These are phyloP conservation scores for Spergularia azorica DNA, from an alignment of 179 eudicot genomes.

Conservation along the genomic window DNA sequence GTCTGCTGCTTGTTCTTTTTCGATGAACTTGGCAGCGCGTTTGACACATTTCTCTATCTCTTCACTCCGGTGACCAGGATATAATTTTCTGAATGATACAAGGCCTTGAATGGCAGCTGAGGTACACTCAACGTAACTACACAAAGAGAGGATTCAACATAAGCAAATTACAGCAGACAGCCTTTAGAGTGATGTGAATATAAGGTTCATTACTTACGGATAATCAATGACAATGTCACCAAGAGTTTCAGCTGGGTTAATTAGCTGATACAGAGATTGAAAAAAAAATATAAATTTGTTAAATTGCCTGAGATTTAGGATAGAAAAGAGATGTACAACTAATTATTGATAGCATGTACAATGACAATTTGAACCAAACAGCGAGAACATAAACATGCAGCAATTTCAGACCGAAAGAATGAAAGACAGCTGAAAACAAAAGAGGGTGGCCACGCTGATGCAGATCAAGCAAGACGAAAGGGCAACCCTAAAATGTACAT, in stretches of 20 bases:
- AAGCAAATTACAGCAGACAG: neutral
- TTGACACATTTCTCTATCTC: slow-evolving; percentile 72
- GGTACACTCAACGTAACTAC: slow-evolving; percentile 93
- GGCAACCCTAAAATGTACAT: no score
- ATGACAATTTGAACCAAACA: no score
- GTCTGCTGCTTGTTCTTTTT: slow-evolving; percentile 74
- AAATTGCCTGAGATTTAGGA: no score
- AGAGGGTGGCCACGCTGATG: no score
- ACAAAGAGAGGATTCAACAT: slow-evolving; percentile 25
- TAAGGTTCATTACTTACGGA: slow-evolving; percentile 62
- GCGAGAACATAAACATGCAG: no score
- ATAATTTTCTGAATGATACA: slow-evolving; percentile 62
- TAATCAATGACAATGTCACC: slow-evolving; percentile 99
- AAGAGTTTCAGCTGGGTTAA: slow-evolving; percentile 97
- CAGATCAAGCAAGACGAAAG: no score
- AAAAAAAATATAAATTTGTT: no score
- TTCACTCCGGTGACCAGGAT: slow-evolving; percentile 83
- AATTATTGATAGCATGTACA: no score
- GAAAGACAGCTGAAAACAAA: no score
- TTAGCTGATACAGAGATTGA: slow-evolving; percentile 52
- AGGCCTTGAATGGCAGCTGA: slow-evolving; percentile 95
- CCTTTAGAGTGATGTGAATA: neutral
- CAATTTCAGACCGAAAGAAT: no score
- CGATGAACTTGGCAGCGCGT: slow-evolving; percentile 63
- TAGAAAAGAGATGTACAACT: no score